A percentile compares a stretch with the other conserved stretches of the same genome.
Evolutionary conservation across 352 stramenopile genomes (phyloP).

Genomic region (Lagenidium sp.): DNA sequence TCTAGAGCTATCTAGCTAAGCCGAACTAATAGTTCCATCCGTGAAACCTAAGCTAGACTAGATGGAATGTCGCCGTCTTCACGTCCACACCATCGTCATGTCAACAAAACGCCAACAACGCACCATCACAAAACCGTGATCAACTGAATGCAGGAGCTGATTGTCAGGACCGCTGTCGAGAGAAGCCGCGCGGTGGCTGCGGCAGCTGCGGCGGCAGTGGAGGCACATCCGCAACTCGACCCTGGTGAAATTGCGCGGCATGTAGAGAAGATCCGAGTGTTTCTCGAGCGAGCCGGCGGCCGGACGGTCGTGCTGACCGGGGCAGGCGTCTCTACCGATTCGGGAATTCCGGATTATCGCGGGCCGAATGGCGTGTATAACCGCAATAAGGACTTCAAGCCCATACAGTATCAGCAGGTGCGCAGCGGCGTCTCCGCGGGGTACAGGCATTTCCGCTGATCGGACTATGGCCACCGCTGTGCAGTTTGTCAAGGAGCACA

Average conservation of each 20-base stretch:
- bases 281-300: slow-evolving; percentile 41
- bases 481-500: slow-evolving; percentile 54
- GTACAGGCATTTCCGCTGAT: too few species aligned
- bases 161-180: slow-evolving; percentile 15
- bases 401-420: slow-evolving; percentile 96
- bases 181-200: slow-evolving; percentile 11
- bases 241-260: slow-evolving; percentile 14
- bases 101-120: too few species aligned
- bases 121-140: too few species aligned
- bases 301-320: slow-evolving; percentile 85
- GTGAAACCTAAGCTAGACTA: too few species aligned
- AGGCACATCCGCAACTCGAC: slow-evolving; percentile 2
- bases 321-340: slow-evolving; percentile 95
- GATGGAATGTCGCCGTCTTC: too few species aligned
- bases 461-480: not conserved
- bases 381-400: slow-evolving; percentile 88
- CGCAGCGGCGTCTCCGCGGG: too few species aligned
- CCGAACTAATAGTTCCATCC: too few species aligned
- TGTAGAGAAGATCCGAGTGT: slow-evolving; percentile 30
- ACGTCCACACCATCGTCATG: too few species aligned
- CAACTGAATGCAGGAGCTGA: slow-evolving; percentile 21
- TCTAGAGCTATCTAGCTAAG: too few species aligned
- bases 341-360: slow-evolving; percentile 96
- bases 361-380: slow-evolving; percentile 93
- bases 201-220: slow-evolving; percentile 9